Conservation (phyloP, 2,329 filamentous ascomycete genomes). For the Aspergillus texensis region DNA sequence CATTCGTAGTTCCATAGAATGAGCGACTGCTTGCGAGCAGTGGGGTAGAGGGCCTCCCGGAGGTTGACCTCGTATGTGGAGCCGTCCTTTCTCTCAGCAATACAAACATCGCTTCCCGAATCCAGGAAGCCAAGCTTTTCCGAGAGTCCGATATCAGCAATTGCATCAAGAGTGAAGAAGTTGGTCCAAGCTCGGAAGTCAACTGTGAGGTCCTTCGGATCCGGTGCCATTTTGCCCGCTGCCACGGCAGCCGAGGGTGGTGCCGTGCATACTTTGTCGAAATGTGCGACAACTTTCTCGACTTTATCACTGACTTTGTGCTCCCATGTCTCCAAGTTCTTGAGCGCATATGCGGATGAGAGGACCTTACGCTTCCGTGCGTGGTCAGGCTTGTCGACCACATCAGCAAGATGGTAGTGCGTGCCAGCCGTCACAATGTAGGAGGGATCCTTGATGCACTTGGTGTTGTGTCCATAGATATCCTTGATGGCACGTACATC, state of each 20-base stretch:
- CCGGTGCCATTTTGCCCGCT: slow-evolving; percentile 21
- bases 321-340: slow-evolving; percentile 59
- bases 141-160: slow-evolving; percentile 58
- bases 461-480: slow-evolving; percentile 56
- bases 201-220: slow-evolving; percentile 38
- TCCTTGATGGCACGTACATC: slow-evolving; percentile 51
- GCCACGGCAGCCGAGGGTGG: slow-evolving; percentile 38
- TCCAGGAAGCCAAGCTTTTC: slow-evolving; percentile 57
- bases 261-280: slow-evolving; percentile 45
- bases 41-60: slow-evolving; percentile 52
- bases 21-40: slow-evolving; percentile 53
- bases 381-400: slow-evolving; percentile 56
- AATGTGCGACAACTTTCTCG: slow-evolving; percentile 46
- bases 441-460: slow-evolving; percentile 54
- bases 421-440: slow-evolving; percentile 51
- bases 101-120: slow-evolving; percentile 49
- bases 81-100: slow-evolving; percentile 51
- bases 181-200: slow-evolving; percentile 58
- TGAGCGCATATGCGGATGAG: slow-evolving; percentile 55
- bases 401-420: slow-evolving; percentile 57
- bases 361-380: slow-evolving; percentile 55
- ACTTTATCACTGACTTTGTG: slow-evolving; percentile 58
- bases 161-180: slow-evolving; percentile 60
- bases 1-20: slow-evolving; percentile 46
- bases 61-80: slow-evolving; percentile 50